Evolutionary conservation across 2,329 filamentous ascomycete genomes (phyloP), one percentile per base, ranked within the genome.

Genomic region (Cadophora sp.): DNA sequence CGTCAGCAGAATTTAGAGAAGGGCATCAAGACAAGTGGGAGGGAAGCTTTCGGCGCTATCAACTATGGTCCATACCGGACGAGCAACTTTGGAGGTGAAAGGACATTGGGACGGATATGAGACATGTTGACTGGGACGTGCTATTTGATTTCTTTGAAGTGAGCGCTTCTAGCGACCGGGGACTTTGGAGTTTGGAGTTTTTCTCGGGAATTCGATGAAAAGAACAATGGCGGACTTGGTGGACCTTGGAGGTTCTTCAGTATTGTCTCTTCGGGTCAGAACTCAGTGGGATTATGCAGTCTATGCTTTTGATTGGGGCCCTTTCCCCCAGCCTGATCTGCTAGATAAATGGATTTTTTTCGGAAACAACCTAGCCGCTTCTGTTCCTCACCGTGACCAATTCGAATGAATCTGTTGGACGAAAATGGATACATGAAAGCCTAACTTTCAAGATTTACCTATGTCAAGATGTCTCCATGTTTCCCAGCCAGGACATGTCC

Each of bases 21-120:
- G 50, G 59, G 62, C 26, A 60, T 64, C 1, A 69, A 68, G 66
- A 68, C 64, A 4, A 65, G 31, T 53, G 66, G 67, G 43, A 64
- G 46, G n/a, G 64, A 68, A 37, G 68, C 67, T 1, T 70, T 71
- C 56, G 69, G 68, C 0, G 65, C 65, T 3, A 29, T 69, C 16
- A 69, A 72, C 51, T 71, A 72, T 66, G 71, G 71, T 1, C 69
- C 67, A n/a, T 67, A 67, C 46, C 24, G 46, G 48, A 29, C 64
- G 67, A n/a, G 66, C 61, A 22, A 62, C 9, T 71, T 68, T 65
- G 55, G 53, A 16, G 69, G 69, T 9, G 65, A 60, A 53, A 63
- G 55, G 46, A 31, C 29, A 3, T 31, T 58, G 31, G 55, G 55
- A 31, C n/a, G 31, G 55, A 37, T 58, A 58, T 58, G 31, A 58